Evolutionary conservation across 169 alveolate species (phyloP), one percentile per base, ranked within the genome.

Genomic region (Toxoplasma gondii): DNA sequence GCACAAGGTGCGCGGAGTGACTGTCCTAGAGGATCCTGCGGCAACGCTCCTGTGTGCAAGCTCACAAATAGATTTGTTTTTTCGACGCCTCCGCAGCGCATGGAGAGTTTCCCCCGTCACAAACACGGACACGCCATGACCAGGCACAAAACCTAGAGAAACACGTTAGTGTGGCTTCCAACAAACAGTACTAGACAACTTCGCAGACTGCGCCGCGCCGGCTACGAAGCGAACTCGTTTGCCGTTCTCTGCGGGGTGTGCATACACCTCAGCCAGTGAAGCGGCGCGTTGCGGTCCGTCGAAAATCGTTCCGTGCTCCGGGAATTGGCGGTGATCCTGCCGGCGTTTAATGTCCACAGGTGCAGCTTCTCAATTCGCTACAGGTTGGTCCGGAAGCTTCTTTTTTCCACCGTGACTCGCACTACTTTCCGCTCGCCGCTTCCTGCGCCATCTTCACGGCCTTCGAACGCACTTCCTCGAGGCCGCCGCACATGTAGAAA

Each of bases 401-500:
- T 12, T 7, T 4, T 12, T 7, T 49, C 58, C 58, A 12, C 58
- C 12, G 4, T 12, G 12, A 49, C 7, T 64, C n/a, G n/a, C n/a
- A n/a, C 22, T 64, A 64, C 74, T 64, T 64, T 16, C 74, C n/a
- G 74, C 31, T 53, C 67, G 91, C 94, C 36, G 93, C 91, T 88
- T 70, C 87, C 39, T 93, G 93, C 1, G 97, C 97, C 97, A 97
- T 96, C 81, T 97, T 97, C 0, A 95, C 94, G 0, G 99, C 99
- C 94, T 97, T 97, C 93, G 97, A 99, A 88, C 96, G 94, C 58
- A 98, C 99, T 90, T 98, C 99, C 78, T 98, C 98, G 86, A 99
- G 95, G 70, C 97, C 98, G 45, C 99, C 99, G 92, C 97, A 98
- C 99, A 99, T 99, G 95, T 98, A 99, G 98, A 99, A 99, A 80